A percentile compares a stretch with the other conserved stretches of the same genome.
These are phyloP conservation scores for Acanthochlamys bracteata DNA, from an alignment of 106 monocot species.

Conservation along the genomic window DNA sequence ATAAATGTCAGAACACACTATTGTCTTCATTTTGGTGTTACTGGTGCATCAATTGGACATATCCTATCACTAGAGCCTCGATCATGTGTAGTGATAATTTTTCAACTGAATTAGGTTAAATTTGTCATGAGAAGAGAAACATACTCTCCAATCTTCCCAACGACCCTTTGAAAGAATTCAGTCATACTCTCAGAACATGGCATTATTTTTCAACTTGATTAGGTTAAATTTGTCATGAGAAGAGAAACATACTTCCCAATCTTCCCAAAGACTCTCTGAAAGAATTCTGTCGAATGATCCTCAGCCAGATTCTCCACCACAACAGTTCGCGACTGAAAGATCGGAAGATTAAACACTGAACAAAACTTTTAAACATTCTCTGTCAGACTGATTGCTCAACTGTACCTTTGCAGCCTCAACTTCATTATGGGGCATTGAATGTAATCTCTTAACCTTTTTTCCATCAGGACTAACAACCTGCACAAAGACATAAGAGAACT, in stretches of 20 bases:
- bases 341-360: background rate
- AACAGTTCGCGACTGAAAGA: conserved; percentile 46
- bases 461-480: conserved; percentile 78
- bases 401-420: conserved; percentile 37
- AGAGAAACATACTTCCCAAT: conserved; percentile 44
- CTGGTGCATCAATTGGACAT: no score
- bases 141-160: conserved; percentile 53
- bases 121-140: conserved; percentile 1
- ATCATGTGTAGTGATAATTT: no score
- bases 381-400: background rate
- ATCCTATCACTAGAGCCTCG: no score
- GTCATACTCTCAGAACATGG: background rate
- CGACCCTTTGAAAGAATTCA: conserved; percentile 46
- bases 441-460: conserved; percentile 57
- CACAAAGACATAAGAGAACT: background rate
- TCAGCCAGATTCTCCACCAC: conserved; percentile 75
- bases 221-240: background rate
- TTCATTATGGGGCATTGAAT: conserved; percentile 40
- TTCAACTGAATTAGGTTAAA: no score
- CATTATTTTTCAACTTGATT: no score
- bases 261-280: conserved; percentile 44
- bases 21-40: background rate
- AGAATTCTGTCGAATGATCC: conserved; percentile 43
- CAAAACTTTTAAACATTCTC: background rate
- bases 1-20: background rate